Percentiles rank a stretch among this genome's conserved stretches.
These are phyloP conservation scores for Phytophthora quininea DNA, from an alignment of 352 stramenopile genomes.

Conservation along the genomic window DNA sequence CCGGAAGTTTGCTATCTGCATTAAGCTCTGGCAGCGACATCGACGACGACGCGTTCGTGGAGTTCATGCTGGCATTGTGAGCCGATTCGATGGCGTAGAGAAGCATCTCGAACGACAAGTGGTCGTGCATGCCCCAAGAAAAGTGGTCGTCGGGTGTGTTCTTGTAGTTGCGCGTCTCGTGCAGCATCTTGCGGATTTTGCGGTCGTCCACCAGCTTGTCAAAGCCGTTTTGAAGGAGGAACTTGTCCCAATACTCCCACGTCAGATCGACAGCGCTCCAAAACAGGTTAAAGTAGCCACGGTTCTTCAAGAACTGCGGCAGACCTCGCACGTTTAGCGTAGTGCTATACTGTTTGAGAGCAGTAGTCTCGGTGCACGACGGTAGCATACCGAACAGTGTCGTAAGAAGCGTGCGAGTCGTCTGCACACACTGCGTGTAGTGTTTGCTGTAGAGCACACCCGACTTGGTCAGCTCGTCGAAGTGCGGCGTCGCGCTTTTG, in stretches of 20 bases:
- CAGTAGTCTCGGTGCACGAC: conserved; percentile 70
- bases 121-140: conserved; percentile 73
- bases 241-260: conserved; percentile 78
- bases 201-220: conserved; percentile 73
- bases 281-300: conserved; percentile 75
- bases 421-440: conserved; percentile 76
- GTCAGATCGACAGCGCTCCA: conserved; percentile 68
- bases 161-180: conserved; percentile 58
- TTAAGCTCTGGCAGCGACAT: background rate
- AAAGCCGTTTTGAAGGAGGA: conserved; percentile 66
- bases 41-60: conserved; percentile 10
- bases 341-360: conserved; percentile 63
- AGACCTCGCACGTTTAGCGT: conserved; percentile 56
- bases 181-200: conserved; percentile 70
- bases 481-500: conserved; percentile 62
- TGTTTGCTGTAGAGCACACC: conserved; percentile 72
- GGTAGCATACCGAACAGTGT: conserved; percentile 78
- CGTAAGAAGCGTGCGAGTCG: conserved; percentile 66
- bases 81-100: conserved; percentile 63
- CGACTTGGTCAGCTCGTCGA: conserved; percentile 58
- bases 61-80: conserved; percentile 40
- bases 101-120: conserved; percentile 77
- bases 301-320: conserved; percentile 70
- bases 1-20: background rate
- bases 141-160: conserved; percentile 70